phyloP scores from a whole-genome alignment of 306 rosid species.

The Arachis stenosperma region DNA sequence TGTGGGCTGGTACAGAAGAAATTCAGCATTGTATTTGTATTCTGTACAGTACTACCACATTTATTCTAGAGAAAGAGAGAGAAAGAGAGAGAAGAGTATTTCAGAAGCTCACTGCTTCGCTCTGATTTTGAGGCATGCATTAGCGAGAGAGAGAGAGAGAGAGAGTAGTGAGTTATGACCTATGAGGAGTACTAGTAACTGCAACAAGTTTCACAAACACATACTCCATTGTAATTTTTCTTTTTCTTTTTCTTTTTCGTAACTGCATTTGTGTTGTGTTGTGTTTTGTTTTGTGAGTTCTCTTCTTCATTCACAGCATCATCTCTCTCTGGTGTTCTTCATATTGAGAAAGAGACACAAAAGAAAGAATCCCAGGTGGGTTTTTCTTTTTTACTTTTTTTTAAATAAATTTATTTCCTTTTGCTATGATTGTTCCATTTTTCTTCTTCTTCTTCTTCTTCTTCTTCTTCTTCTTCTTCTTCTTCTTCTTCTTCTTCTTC shows the following conservation, averaged over 20 bases:
- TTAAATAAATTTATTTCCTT: background rate
- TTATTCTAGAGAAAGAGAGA: slow-evolving; percentile 42
- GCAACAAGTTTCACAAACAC: slow-evolving; percentile 56
- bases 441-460: slow-evolving; percentile 19
- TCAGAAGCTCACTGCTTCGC: slow-evolving; percentile 90
- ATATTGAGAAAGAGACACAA: slow-evolving; percentile 35
- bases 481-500: slow-evolving; percentile 21
- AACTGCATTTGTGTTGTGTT: slow-evolving; percentile 47
- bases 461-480: slow-evolving; percentile 17
- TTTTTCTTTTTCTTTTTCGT: slow-evolving; percentile 6
- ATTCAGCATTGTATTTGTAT: slow-evolving; percentile 17
- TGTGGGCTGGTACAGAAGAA: slow-evolving; percentile 53
- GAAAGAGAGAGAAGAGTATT: slow-evolving; percentile 52
- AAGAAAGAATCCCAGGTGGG: slow-evolving; percentile 47
- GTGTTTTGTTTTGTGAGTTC: slow-evolving; percentile 7
- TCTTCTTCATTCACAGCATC: slow-evolving; percentile 20
- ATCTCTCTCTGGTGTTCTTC: slow-evolving; percentile 45
- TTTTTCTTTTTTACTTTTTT: background rate
- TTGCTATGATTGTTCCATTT: background rate
- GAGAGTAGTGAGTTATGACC: slow-evolving; percentile 22
- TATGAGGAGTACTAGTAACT: slow-evolving; percentile 45
- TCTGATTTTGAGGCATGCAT: slow-evolving; percentile 92
- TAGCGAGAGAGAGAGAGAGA: slow-evolving; percentile 31
- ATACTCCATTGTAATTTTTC: slow-evolving; percentile 27
- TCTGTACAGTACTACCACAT: slow-evolving; percentile 8